Conservation (phyloP, 805 yeast genomes). For the Wickerhamomyces bisporus region DNA sequence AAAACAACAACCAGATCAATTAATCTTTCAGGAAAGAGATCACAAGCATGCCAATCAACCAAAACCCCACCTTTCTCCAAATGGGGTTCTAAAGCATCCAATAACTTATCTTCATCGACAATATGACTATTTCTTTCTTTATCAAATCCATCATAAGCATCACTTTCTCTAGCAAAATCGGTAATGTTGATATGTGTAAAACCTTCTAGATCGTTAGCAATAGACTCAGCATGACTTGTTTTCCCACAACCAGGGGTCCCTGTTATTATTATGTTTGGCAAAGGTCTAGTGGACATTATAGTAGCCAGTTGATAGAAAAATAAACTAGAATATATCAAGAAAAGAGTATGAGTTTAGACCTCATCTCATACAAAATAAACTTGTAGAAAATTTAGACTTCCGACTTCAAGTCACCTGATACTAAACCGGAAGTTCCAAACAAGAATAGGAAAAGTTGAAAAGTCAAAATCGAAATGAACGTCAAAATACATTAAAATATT, state of each 20-base stretch:
- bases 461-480: too few species aligned
- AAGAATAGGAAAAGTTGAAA: too few species aligned
- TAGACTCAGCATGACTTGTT: slow-evolving; percentile 63
- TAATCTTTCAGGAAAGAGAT: slow-evolving; percentile 86
- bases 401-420: too few species aligned
- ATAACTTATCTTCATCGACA: slow-evolving; percentile 86
- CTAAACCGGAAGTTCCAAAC: too few species aligned
- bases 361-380: too few species aligned
- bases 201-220: slow-evolving; percentile 47
- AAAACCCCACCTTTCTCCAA: slow-evolving; percentile 83
- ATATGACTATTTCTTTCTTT: slow-evolving; percentile 78
- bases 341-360: too few species aligned
- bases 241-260: slow-evolving; percentile 97
- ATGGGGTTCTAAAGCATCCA: slow-evolving; percentile 76
- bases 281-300: slow-evolving; percentile 18
- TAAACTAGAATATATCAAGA: too few species aligned
- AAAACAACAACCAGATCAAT: slow-evolving; percentile 90
- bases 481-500: too few species aligned
- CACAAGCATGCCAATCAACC: slow-evolving; percentile 97
- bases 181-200: slow-evolving; percentile 58
- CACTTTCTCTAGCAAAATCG: slow-evolving; percentile 72
- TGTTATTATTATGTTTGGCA: slow-evolving; percentile 79
- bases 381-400: too few species aligned
- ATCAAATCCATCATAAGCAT: slow-evolving; percentile 81
- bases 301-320: background rate